phyloP scores from a whole-genome alignment of 1,284 basidiomycete species.

The Leccinum fallax region DNA sequence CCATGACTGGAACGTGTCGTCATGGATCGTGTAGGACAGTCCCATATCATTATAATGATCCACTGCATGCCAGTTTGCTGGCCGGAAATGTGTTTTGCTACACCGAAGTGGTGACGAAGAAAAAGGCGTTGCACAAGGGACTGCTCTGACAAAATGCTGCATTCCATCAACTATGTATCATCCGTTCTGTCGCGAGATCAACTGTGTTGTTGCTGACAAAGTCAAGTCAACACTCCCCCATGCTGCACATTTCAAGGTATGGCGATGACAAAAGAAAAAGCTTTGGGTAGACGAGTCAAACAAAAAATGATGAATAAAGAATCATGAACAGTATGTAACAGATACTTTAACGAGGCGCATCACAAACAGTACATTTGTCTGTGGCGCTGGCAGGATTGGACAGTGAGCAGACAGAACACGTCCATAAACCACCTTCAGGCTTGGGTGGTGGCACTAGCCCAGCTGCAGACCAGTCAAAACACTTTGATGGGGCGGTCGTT shows the following conservation, averaged over 20 bases:
- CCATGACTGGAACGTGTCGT: not conserved
- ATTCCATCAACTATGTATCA: not conserved
- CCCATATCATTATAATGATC: not conserved
- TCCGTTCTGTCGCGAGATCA: not conserved
- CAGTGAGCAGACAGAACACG: conserved; percentile 45
- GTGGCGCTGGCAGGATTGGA: conserved; percentile 38
- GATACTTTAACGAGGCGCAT: conserved; percentile 35
- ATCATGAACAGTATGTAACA: conserved; percentile 10
- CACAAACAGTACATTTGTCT: conserved; percentile 46
- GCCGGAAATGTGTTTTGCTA: not conserved
- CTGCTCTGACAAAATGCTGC: not conserved
- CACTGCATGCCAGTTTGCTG: not conserved
- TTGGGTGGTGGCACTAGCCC: conserved; percentile 46
- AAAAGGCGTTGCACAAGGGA: not conserved
- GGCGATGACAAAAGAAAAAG: not conserved
- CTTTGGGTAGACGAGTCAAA: conserved; percentile 3
- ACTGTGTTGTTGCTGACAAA: not conserved
- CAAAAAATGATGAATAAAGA: conserved; percentile 22
- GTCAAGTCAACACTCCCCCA: not conserved
- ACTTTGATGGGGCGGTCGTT: conserved; percentile 23
- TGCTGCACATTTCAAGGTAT: conserved; percentile 2
- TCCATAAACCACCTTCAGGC: conserved; percentile 40
- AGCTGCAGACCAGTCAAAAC: conserved; percentile 57
- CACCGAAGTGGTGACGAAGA: not conserved
- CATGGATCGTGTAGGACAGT: not conserved